Evolutionary conservation across 2,329 filamentous ascomycete genomes (phyloP).

Genomic region (Grosmannia serpens): DNA sequence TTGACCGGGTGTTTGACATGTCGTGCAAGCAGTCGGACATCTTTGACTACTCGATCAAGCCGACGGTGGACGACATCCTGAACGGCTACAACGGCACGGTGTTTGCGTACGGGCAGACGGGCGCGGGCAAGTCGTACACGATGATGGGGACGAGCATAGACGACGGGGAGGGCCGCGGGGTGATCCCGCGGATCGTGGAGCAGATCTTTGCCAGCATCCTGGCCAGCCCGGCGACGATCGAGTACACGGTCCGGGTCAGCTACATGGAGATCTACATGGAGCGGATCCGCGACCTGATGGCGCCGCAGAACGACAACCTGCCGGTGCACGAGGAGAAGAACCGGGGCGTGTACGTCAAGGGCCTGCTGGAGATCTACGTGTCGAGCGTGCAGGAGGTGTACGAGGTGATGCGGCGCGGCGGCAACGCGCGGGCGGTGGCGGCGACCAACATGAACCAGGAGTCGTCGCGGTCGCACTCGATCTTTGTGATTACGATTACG

Average conservation of each 20-base stretch:
- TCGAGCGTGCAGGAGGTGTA: slow-evolving; percentile 93
- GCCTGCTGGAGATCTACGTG: slow-evolving; percentile 87
- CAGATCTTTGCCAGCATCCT: slow-evolving; percentile 96
- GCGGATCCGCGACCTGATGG: slow-evolving; percentile 83
- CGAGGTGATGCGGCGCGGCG: slow-evolving; percentile 90
- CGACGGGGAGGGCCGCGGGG: slow-evolving; percentile 76
- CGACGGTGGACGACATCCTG: slow-evolving; percentile 94
- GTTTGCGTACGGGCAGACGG: slow-evolving; percentile 96
- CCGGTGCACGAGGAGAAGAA: slow-evolving; percentile 98
- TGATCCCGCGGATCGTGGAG: slow-evolving; percentile 93
- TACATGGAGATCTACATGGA: slow-evolving; percentile 99
- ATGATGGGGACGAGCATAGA: slow-evolving; percentile 98
- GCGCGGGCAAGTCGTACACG: slow-evolving; percentile 96
- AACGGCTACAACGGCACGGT: slow-evolving; percentile 99
- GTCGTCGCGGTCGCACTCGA: slow-evolving; percentile 94
- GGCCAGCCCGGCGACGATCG: slow-evolving; percentile 82
- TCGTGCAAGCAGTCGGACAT: slow-evolving; percentile 80
- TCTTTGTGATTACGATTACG: slow-evolving; percentile 92
- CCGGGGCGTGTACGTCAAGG: slow-evolving; percentile 92
- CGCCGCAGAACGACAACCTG: slow-evolving; percentile 89
- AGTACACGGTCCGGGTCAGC: slow-evolving; percentile 96
- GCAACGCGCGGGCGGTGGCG: slow-evolving; percentile 78
- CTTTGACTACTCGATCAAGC: slow-evolving; percentile 94
- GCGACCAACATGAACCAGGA: slow-evolving; percentile 99
- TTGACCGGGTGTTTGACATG: slow-evolving; percentile 97